Base-by-base conservation (phyloP, 257 asterid genomes). In the Nyctanthes arbortristis region DNA sequence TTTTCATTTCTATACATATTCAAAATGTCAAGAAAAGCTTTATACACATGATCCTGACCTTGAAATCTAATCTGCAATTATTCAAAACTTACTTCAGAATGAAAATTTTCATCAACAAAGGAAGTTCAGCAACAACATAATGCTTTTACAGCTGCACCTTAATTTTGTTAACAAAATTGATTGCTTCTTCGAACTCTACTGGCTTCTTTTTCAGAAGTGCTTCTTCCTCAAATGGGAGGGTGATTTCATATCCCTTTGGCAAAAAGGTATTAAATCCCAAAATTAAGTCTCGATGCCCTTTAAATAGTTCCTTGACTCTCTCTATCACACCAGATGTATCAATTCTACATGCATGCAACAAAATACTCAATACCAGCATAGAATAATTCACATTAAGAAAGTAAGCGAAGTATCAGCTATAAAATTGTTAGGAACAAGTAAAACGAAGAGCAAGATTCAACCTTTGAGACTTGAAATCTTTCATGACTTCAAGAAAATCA, bases 181-280 rank as follows among this genome's bases (percentile, higher is more conserved):
- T 74, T 73, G 99, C 99, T 70, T 92, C 97, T 13, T 86, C 88
- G 75, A 81, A 84, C 30, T 84, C 84, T 67, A 89, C 95, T 2
- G 91, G 92, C 70, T 84, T 88, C 88, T 86, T 91, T 70, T 72
- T 82, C 29, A 66, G 81, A 69, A 78, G 73, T 34, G 82, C 80
- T 79, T 88, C 97, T 20, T 85, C 89, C 80, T 86, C 95, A 30
- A 74, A 76, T 2, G 85, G 82, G 76, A 89, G 89, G 57, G 84
- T 88, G 78, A 90, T 91, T 74, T 87, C 88, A 80, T 67, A 85
- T 69, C 95, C 96, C 84, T 78, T 87, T 0, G 99, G 98, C 81
- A 94, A 78, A 81, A 91, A 94, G 76, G 93, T 77, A 86, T 91
- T 94, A 86, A 94, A 91, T 40, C 98, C 99, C 83, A 91, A 82